phyloP scores from a whole-genome alignment of 768 basidiomycete genomes.

The Pilatotrama ljubarskyi region DNA sequence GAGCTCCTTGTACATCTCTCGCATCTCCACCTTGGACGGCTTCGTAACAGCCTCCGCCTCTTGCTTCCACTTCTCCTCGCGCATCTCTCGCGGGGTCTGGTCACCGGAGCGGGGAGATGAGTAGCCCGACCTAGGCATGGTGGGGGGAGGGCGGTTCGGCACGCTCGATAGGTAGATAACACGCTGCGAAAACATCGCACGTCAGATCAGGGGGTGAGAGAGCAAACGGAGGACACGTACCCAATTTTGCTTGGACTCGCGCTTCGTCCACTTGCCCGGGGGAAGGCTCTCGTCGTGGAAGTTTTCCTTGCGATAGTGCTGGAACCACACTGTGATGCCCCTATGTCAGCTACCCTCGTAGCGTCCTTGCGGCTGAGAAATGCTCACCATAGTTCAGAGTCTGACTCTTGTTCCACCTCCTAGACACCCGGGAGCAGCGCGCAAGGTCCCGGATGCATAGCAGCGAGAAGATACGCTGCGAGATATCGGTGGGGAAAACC shows the following conservation, averaged over 20 bases:
- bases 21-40: conserved; percentile 83
- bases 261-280: conserved; percentile 86
- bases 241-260: conserved; percentile 95
- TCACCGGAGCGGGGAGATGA: conserved; percentile 55
- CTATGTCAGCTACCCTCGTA: not conserved
- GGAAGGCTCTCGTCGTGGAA: conserved; percentile 80
- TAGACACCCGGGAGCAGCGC: conserved; percentile 75
- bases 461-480: conserved; percentile 71
- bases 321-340: conserved; percentile 81
- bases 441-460: conserved; percentile 69
- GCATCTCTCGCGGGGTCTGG: conserved; percentile 76
- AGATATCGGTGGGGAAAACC: conserved; percentile 76
- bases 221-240: conserved; percentile 38
- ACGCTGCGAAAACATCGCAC: conserved; percentile 43
- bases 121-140: conserved; percentile 37
- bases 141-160: conserved; percentile 40
- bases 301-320: conserved; percentile 83
- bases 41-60: conserved; percentile 51
- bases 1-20: conserved; percentile 88
- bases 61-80: conserved; percentile 72
- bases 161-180: conserved; percentile 44
- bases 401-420: conserved; percentile 87
- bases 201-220: too few species aligned
- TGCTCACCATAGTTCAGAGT: conserved; percentile 84
- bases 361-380: not conserved